phyloP scores from a whole-genome alignment of 129 eudicot genomes.

The Kitagawia praeruptora region DNA sequence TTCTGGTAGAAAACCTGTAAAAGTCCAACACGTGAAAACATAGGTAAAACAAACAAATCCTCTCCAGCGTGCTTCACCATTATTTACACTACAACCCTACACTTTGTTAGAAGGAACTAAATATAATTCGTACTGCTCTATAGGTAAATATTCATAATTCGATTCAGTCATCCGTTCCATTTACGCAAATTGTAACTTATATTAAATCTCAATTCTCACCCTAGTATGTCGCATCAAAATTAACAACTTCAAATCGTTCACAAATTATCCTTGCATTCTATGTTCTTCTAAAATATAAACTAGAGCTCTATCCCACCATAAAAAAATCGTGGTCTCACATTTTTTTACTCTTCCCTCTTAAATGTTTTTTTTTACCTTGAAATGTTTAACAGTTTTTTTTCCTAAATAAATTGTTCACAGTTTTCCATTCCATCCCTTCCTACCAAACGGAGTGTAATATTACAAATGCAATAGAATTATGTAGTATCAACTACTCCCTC shows the following conservation, averaged over 20 bases:
- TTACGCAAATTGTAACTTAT: background rate
- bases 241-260: background rate
- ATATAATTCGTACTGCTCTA: background rate
- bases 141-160: background rate
- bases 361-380: background rate
- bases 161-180: background rate
- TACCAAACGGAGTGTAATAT: background rate
- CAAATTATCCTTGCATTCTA: background rate
- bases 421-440: background rate
- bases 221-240: background rate
- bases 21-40: slow-evolving; percentile 1
- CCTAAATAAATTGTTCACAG: too few relatives aligned
- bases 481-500: background rate
- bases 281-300: background rate
- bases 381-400: background rate
- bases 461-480: background rate
- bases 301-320: background rate
- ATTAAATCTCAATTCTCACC: too few relatives aligned
- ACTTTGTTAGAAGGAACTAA: background rate
- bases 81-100: background rate
- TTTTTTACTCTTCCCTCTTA: background rate
- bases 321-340: background rate
- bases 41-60: background rate
- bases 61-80: background rate
- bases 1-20: slow-evolving; percentile 78